These are phyloP conservation scores for Ophiocytium majus DNA, from an alignment of 352 stramenopile genomes.

Conservation along the genomic window DNA sequence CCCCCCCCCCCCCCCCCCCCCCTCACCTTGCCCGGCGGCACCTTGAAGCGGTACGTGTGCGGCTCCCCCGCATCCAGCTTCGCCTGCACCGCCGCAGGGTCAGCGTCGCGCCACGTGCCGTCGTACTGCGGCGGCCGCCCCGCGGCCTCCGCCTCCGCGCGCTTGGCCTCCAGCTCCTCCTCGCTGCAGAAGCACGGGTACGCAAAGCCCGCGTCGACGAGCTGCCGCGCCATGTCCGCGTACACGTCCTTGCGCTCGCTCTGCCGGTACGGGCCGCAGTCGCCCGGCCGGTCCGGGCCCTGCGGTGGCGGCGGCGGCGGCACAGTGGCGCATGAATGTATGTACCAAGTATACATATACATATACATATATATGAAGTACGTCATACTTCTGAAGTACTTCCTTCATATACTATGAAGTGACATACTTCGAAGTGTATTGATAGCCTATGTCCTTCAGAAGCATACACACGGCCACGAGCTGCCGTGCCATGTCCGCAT, in stretches of 20 bases:
- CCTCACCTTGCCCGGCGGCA: slow-evolving; percentile 61
- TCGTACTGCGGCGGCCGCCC: slow-evolving; percentile 84
- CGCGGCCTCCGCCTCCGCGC: slow-evolving; percentile 74
- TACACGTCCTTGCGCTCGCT: slow-evolving; percentile 92
- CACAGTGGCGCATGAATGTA: no score
- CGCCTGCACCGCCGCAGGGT: slow-evolving; percentile 76
- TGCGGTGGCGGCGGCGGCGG: no score
- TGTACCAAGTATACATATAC: no score
- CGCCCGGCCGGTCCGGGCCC: slow-evolving; percentile 75
- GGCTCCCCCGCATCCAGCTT: slow-evolving; percentile 78
- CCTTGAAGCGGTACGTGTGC: slow-evolving; percentile 90
- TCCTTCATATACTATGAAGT: no score
- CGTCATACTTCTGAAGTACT: no score
- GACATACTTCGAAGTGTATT: no score
- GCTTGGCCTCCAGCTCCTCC: slow-evolving; percentile 86
- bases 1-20: no score
- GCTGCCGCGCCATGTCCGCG: slow-evolving; percentile 72
- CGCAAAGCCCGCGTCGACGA: slow-evolving; percentile 75
- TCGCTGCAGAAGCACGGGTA: slow-evolving; percentile 95
- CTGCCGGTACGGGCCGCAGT: slow-evolving; percentile 88
- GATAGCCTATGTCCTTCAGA: no score
- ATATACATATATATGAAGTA: no score
- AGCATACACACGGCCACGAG: no score
- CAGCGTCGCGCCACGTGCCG: slow-evolving; percentile 87
- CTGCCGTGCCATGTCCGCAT: slow-evolving; percentile 77